Base-by-base conservation (phyloP, 2,329 filamentous ascomycete genomes). In the Aspergillus chevalieri region DNA sequence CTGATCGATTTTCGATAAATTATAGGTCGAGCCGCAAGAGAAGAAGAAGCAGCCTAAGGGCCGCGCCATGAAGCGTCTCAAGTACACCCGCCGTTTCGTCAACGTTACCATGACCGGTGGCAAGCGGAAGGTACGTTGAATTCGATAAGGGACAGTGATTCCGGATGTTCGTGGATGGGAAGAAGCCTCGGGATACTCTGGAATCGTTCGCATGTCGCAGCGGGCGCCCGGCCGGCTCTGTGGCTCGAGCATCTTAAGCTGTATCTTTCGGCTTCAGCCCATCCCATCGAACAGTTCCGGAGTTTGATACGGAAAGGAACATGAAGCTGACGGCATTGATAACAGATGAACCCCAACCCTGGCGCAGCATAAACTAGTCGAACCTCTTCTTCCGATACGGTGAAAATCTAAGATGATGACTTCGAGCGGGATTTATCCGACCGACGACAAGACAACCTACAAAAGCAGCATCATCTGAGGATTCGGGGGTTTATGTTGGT, bases 1-100 rank as follows among this genome's bases (percentile, higher is more conserved):
- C 39, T 47, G 39, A 47, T 47, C 21, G 14, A 21, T 19, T 4
- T 21, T 36, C 10, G 24, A 24, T 28, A 6, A 6, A 44, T 4
- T 15, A 30, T 33, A 46, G 44, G 44, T 46, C 44, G 44, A 46
- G 19, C 8, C 30, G 15, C 28, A 24, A 36, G 91, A 96, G 86
- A 95, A 95, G 86, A 81, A 87, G 79, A 96, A 97, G 87, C 82
- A 79, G 66, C 90, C 92, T 73, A 96, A 96, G 85, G 92, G 92
- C 72, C 90, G 92, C 72, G 92, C 92, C 66, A 89, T 93, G 80
- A 97, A 97, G 90, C 85, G 92, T 71, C 85, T 94, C 74, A 85
- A 83, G 75, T 96, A 96, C 84, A 95, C 89, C 67, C 87, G 92
- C 75, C 90, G 92, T 70, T 97, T 97, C 81, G 91, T 97, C 66